Base-by-base conservation (phyloP, 805 yeast genomes). In the Myxozyma neotropica region DNA sequence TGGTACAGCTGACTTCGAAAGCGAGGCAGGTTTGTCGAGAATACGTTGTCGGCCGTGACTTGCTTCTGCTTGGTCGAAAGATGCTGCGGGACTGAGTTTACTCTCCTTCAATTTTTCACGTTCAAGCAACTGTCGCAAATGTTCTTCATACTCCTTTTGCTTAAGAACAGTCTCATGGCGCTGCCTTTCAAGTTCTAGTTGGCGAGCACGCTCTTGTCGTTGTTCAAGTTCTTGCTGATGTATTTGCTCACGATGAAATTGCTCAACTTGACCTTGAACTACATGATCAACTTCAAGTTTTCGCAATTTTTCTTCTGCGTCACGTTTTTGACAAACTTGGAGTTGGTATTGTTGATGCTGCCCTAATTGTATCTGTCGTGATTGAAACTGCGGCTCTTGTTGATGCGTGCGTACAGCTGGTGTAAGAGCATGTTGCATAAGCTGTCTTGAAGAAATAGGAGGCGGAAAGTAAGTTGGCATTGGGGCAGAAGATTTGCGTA, bases 71-170 rank as follows among this genome's bases (percentile, higher is more conserved):
- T n/a, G n/a, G n/a, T n/a, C n/a, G n/a, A n/a, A n/a, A n/a, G n/a
- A n/a, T n/a, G n/a, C 33, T 29, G 33, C 10, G 6, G 12, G 26
- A 46, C 15, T 2, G 27, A 38, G 42, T 15, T 38, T 38, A 17
- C 42, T 38, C 5, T 38, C 42, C 7, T 31, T 23, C 24, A 29
- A 2, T 31, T 46, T 46, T 46, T 46, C 50, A 10, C 50, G 38
- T 15, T 46, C 39, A 15, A 46, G 50, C 8, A 46, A 26, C 19
- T 46, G 50, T 1, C 50, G 38, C 5, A 46, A 23, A 31, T 46
- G 50, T 5, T 46, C 50, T 17, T 46, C 50, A 36, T 46, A 31
- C 26, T 46, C 50, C 1, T 24, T 36, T 31, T 46, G 50, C 10
- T 46, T 29, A n/a, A 15, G 6, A 15, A 17, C 17, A 17, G 39